A percentile compares a stretch with the other conserved stretches of the same genome.
These are phyloP conservation scores for Crucihimalaya himalaica DNA, from an alignment of 345 rosid genomes.

Conservation along the genomic window DNA sequence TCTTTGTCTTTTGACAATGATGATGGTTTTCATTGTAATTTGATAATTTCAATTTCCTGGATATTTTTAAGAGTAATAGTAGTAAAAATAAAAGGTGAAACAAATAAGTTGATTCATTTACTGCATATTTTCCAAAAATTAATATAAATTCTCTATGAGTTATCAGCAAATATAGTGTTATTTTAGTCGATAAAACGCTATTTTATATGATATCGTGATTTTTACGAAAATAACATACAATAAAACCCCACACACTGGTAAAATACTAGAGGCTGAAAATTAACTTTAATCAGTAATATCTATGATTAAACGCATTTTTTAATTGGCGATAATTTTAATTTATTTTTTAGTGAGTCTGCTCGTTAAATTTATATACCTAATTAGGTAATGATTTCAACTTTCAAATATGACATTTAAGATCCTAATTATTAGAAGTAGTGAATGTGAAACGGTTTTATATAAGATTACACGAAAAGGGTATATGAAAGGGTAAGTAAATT, in stretches of 20 bases:
- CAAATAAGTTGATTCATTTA: too few species aligned
- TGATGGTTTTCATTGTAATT: not conserved
- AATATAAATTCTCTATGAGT: too few species aligned
- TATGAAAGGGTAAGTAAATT: constrained; percentile 21
- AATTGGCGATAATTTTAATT: not conserved
- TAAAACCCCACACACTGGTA: too few species aligned
- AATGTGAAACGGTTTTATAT: constrained; percentile 12
- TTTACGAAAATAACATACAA: too few species aligned
- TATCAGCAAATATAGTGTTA: too few species aligned
- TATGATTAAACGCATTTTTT: not conserved
- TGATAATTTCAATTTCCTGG: not conserved
- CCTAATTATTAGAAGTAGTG: not conserved
- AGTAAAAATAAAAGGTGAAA: not conserved
- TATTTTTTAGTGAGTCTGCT: not conserved
- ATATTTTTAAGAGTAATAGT: not conserved
- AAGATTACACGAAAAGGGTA: not conserved
- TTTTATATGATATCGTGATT: too few species aligned
- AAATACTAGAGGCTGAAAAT: too few species aligned
- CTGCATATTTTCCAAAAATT: too few species aligned
- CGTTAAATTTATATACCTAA: not conserved
- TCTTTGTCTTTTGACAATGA: not conserved
- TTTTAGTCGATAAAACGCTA: too few species aligned
- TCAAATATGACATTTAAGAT: not conserved
- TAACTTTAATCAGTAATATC: not conserved
- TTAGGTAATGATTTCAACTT: not conserved